phyloP scores from a whole-genome alignment of 2,329 filamentous ascomycete genomes.

The Aspergillus pseudonomiae region DNA sequence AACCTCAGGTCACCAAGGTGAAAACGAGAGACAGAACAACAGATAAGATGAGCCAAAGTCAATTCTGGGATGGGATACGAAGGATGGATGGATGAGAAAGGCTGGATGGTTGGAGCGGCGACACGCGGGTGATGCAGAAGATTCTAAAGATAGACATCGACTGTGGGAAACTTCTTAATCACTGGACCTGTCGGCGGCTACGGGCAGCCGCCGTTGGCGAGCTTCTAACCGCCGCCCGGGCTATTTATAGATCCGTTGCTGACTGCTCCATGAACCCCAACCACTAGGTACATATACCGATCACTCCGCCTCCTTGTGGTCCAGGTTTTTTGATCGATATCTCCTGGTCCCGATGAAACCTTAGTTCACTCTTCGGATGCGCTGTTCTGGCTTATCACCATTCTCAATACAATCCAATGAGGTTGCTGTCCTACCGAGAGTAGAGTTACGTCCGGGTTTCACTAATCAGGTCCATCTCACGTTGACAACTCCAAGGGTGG shows the following conservation, averaged over 20 bases:
- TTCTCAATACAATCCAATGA: not conserved
- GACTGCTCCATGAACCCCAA: not conserved
- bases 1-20: not conserved
- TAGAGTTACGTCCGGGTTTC: not conserved
- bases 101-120: constrained; percentile 18
- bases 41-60: constrained; percentile 6
- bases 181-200: constrained; percentile 11
- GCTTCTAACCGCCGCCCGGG: constrained; percentile 10
- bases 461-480: not conserved
- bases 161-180: constrained; percentile 11
- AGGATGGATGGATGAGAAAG: constrained; percentile 22
- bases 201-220: constrained; percentile 15
- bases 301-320: not conserved
- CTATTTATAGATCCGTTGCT: constrained; percentile 16
- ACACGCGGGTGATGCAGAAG: constrained; percentile 33
- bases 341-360: not conserved
- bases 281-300: not conserved
- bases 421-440: not conserved
- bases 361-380: not conserved
- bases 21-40: constrained; percentile 6
- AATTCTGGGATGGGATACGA: constrained; percentile 21
- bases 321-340: not conserved
- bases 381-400: not conserved
- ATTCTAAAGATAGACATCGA: constrained; percentile 37
- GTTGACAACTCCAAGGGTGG: not conserved